These are phyloP conservation scores for Plasmodium relictum DNA, from an alignment of 169 alveolate species.

Conservation along the genomic window DNA sequence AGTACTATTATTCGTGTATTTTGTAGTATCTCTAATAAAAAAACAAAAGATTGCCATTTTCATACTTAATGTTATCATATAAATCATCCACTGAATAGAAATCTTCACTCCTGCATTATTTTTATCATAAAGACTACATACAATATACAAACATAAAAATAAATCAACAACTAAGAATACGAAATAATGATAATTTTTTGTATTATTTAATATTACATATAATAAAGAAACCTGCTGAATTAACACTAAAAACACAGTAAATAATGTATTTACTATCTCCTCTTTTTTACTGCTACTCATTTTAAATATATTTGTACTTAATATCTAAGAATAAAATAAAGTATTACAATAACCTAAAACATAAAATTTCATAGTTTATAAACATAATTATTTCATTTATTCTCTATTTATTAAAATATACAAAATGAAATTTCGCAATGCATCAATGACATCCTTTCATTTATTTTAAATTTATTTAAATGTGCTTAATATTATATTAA, in stretches of 20 bases:
- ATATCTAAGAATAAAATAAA: background rate
- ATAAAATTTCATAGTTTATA: too few relatives aligned
- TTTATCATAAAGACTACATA: constrained; percentile 42
- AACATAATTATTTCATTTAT: too few relatives aligned
- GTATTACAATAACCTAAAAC: background rate
- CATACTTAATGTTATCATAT: constrained; percentile 48
- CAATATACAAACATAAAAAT: constrained; percentile 47
- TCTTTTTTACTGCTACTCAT: constrained; percentile 58
- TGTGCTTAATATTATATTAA: too few relatives aligned
- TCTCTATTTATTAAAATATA: too few relatives aligned
- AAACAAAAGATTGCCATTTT: constrained; percentile 40
- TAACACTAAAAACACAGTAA: constrained; percentile 37
- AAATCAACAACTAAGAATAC: constrained; percentile 27
- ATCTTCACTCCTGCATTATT: constrained; percentile 70
- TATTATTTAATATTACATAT: constrained; percentile 15
- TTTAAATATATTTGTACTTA: background rate
- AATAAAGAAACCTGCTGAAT: constrained; percentile 46
- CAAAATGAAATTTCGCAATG: too few relatives aligned
- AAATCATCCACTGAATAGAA: constrained; percentile 67
- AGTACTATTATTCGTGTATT: background rate
- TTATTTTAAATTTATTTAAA: too few relatives aligned
- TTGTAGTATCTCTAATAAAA: constrained; percentile 9
- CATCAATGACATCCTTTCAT: too few relatives aligned
- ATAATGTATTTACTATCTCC: constrained; percentile 53
- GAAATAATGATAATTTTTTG: constrained; percentile 23